Base-by-base conservation (phyloP, 768 basidiomycete species). In the Rhodocollybia butyracea region DNA sequence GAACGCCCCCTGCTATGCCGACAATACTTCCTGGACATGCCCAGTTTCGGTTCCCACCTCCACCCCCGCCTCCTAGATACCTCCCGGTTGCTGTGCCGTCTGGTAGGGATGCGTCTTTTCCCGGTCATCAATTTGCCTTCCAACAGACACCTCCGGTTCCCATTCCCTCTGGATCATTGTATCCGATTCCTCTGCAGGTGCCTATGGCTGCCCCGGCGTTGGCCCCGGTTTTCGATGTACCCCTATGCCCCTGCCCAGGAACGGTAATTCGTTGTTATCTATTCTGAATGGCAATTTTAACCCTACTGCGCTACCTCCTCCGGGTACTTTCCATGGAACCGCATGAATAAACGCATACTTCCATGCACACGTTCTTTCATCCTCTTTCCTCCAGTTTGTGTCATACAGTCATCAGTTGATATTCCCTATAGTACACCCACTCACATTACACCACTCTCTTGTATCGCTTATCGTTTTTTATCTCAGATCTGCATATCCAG, bases 271-370 rank as follows among this genome's bases (percentile, higher is more conserved):
- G 30, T 41, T 74, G 34, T 64, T 71, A 54, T 74, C 71, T 26
- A 70, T 73, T 52, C 64, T 73, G 24, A 72, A 72, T 39, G 64
- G 64, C 46, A 65, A 63, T 40, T 15, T 24, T 7, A 41, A 32
- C 30, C 27, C 17, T 31, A 41, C 29, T 7, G 29, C 30, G 4
- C 29, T 34, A 21, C 13, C 38, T 2, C 13, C 38, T 2, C 31
- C 48, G 6, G 48, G 48, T 39, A 3, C 34, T 7, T 50, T 34
- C 21, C 48, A 21, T 38, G 48, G 48, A 22, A 31, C 48, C 27
- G 48, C 15, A 29, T 50, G 12, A 50, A 13, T 7, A 8, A 22
- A 24, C 11, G 6, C 8, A 24, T 12, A 15, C 34, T 10, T 6
- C 11, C 6, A 13, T 39, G 3, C 17, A 7, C 7, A 31, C 36